These are phyloP conservation scores for Cornus kousa DNA, from an alignment of 148 eudicot genomes.

Conservation along the genomic window DNA sequence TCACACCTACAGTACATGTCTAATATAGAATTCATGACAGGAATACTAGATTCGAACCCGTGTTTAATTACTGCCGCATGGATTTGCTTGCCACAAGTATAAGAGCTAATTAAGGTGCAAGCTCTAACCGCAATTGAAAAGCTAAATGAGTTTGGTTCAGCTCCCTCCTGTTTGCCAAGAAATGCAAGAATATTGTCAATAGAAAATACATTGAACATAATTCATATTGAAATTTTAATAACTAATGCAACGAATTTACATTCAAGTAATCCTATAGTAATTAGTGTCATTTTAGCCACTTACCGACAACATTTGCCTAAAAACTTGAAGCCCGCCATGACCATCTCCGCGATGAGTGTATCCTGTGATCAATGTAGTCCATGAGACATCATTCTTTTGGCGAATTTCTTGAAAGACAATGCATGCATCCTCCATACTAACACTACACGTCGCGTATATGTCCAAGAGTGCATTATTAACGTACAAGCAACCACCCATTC, in stretches of 20 bases:
- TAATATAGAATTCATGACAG: conserved; percentile 84
- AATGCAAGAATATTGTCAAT: conserved; percentile 24
- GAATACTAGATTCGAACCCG: conserved; percentile 64
- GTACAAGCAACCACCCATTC: conserved; percentile 52
- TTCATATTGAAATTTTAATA: background rate
- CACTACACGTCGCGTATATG: conserved; percentile 69
- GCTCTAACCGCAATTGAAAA: conserved; percentile 80
- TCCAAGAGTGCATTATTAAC: conserved; percentile 76
- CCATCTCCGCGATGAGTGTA: conserved; percentile 84
- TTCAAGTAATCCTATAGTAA: background rate
- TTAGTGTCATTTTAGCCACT: conserved; percentile 18
- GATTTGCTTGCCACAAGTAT: conserved; percentile 62
- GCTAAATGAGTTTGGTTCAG: conserved; percentile 61
- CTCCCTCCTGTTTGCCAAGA: conserved; percentile 60
- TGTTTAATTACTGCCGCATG: conserved; percentile 61
- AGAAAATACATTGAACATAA: background rate
- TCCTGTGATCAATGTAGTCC: conserved; percentile 84
- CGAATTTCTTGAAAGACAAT: conserved; percentile 49
- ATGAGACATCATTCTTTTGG: conserved; percentile 58
- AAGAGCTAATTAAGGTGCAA: conserved; percentile 53
- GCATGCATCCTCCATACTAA: conserved; percentile 56
- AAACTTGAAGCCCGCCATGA: conserved; percentile 54
- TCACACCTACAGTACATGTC: conserved; percentile 84
- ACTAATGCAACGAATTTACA: background rate
- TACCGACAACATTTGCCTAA: conserved; percentile 67